Base-by-base conservation (phyloP, 164 flowering plant species). In the Macadamia tetraphylla region DNA sequence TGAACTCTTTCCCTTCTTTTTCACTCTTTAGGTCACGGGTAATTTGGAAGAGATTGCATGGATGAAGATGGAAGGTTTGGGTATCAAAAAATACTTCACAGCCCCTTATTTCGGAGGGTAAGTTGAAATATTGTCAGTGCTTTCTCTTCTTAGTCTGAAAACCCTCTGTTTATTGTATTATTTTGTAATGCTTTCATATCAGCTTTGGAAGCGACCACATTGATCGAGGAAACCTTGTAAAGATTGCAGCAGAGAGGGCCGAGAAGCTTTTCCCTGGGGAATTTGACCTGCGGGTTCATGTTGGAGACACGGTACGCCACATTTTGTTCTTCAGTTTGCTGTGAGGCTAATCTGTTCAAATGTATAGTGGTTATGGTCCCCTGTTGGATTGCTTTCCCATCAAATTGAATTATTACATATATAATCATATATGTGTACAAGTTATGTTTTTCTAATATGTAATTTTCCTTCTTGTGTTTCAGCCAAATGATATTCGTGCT, bases 41-140 rank as follows among this genome's bases (percentile, higher is more conserved):
- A 75, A 75, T 23, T 71, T 75, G 66, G 78, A 75, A 56, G 78
- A 75, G 55, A 67, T 71, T 67, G 78, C 72, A 51, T 75, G 78
- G 75, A n/a, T 71, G 75, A 75, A 75, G 66, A 71, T 75, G 78
- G 74, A 75, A 46, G 75, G 72, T 32, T 65, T 75, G 51, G 75
- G 72, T 29, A 71, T 75, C 42, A 71, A 63, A 74, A 71, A 75
- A 46, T 71, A 75, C 65, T 75, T 75, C 65, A 71, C 72, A 6
- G 66, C 65, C 61, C 78, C 78, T 12, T 64, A 75, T 65, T 58
- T 71, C 32, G 78, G 78, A 68, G 78, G 78, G 78, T 75, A 64
- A 67, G 75, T 68, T 43, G 63, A 66, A 65, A 55, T 43, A 49
- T 13, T 52, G 52, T 58, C 18, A 63, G 23, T 1, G 23, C 44